phyloP scores from a whole-genome alignment of 331 rosid genomes.

The Cydonia oblonga region DNA sequence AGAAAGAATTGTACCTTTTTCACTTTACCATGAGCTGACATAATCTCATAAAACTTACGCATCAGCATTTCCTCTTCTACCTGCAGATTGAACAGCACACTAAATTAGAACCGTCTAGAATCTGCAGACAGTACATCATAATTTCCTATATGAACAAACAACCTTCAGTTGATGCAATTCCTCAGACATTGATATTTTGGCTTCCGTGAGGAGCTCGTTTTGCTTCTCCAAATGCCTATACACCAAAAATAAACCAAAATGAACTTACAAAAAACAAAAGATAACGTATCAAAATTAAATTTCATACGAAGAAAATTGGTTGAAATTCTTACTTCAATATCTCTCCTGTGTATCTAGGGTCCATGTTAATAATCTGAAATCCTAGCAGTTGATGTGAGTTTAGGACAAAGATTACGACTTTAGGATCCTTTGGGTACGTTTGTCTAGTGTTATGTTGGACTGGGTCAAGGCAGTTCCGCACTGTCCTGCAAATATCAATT shows the following conservation, averaged over 20 bases:
- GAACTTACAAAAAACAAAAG: background rate
- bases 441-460: background rate
- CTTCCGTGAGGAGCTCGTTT: constrained; percentile 32
- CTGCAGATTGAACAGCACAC: constrained; percentile 11
- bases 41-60: constrained; percentile 40
- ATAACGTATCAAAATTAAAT: background rate
- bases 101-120: background rate
- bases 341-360: constrained; percentile 32
- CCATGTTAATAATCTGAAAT: constrained; percentile 19
- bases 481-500: background rate
- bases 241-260: background rate
- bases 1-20: constrained; percentile 20
- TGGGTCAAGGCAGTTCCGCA: background rate
- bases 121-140: no score
- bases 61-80: constrained; percentile 55
- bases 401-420: background rate
- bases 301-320: background rate
- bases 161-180: constrained; percentile 47
- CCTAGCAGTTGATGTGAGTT: background rate
- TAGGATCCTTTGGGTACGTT: background rate
- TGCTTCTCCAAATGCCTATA: constrained; percentile 52
- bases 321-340: constrained; percentile 26
- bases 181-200: constrained; percentile 30
- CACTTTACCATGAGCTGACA: constrained; percentile 29
- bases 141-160: background rate